A percentile compares a stretch with the other conserved stretches of the same genome.
These are phyloP conservation scores for Firmiana major DNA, from an alignment of 345 rosid genomes.

Conservation along the genomic window DNA sequence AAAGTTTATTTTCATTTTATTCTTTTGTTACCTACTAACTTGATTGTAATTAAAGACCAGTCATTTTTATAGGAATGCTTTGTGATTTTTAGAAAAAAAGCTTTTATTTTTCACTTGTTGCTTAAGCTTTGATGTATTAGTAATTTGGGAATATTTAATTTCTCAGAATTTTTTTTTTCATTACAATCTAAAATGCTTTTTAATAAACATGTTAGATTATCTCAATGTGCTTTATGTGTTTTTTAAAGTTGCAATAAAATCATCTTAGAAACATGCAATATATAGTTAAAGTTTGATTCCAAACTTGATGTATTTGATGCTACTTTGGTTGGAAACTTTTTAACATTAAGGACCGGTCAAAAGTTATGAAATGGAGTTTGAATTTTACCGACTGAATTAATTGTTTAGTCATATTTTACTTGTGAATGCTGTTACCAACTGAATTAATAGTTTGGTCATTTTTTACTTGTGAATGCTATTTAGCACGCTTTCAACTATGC, in stretches of 20 bases:
- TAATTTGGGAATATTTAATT: neutral
- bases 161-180: neutral
- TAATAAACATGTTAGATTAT: neutral
- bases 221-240: neutral
- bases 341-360: neutral
- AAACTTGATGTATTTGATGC: neutral
- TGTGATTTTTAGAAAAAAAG: neutral
- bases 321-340: neutral
- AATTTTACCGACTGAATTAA: neutral
- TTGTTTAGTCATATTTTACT: neutral
- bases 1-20: neutral
- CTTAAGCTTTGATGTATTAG: neutral
- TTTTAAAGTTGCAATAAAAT: neutral
- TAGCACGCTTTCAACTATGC: neutral
- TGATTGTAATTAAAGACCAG: neutral
- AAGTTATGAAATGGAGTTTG: neutral
- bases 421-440: neutral
- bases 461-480: neutral
- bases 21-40: neutral
- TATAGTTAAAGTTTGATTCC: neutral
- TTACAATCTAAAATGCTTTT: neutral
- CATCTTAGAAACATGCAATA: neutral
- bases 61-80: neutral
- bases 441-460: neutral
- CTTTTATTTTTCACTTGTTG: neutral